Base-by-base conservation (phyloP, 176 grass and related monocot species). In the Hsuehochloa calcarea region DNA sequence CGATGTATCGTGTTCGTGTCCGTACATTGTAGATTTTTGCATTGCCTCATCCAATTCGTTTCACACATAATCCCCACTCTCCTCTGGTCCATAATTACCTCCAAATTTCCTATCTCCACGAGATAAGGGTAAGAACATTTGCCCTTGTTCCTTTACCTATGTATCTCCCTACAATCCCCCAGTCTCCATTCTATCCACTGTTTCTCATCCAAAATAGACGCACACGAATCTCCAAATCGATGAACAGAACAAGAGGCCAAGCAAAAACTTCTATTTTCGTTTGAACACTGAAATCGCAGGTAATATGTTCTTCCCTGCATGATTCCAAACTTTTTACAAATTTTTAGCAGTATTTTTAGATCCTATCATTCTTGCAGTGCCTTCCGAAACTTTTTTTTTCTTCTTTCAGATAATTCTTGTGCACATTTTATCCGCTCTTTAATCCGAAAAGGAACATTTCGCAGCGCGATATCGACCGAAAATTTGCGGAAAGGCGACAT, bases 121-220 rank as follows among this genome's bases (percentile, higher is more conserved):
- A 15, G 61, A 49, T 67, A 67, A 80, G 26, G 34, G 38, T 40
- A 9, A 9, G 1, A 77, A 65, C 51, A 54, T 54, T 80, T 40
- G 14, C 50, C 34, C 73, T 7, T 58, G 20, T 37, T 56, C 3
- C 49, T 50, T 22, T 51, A 20, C 29, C 25, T 59, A 29, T 70
- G 61, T 80, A 80, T 84, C 60, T 74, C 9, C 71, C 31, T 7
- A 64, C 14, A 46, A 73, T 87, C 74, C 25, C 55, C 35, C 45
- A 4, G 47, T n/a, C 56, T 17, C 68, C 76, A 69, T 65, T 73
- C 44, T 31, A 74, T 78, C 37, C 19, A 34, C 46, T 31, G 38
- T 17, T n/a, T 56, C 8, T 22, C 54, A 56, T 56, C 54, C 54
- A n/a, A 56, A 56, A 22, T 56, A 56, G n/a, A 23, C 16, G 38